Evolutionary conservation across 2,329 filamentous ascomycete species (phyloP).

Genomic region (Ceratocystis alfenasii): DNA sequence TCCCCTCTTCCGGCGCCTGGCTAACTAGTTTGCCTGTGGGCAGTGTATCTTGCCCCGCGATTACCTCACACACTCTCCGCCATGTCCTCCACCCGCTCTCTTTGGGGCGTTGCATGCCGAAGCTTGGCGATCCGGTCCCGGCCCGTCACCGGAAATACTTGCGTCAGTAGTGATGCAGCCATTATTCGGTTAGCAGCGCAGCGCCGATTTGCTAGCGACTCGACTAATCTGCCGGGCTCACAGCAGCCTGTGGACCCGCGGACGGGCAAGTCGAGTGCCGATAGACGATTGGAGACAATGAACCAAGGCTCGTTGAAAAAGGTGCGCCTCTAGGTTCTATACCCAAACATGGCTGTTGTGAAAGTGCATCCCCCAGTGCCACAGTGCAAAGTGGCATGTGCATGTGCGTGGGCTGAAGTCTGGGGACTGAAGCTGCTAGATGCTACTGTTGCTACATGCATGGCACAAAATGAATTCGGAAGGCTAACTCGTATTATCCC

Average conservation of each 20-base stretch:
- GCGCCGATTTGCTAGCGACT: constrained; percentile 27
- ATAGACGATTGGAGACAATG: constrained; percentile 29
- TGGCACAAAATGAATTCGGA: neutral
- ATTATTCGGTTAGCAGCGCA: constrained; percentile 26
- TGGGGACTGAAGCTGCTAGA: too few relatives aligned
- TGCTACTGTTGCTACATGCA: neutral
- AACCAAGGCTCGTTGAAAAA: constrained; percentile 24
- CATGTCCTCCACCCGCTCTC: constrained; percentile 46
- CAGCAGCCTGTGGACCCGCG: constrained; percentile 29
- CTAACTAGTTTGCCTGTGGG: neutral
- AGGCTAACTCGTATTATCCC: neutral
- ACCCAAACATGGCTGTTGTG: neutral
- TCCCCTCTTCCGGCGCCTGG: neutral
- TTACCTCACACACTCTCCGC: neutral
- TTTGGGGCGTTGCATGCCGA: constrained; percentile 35
- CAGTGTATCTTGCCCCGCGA: neutral
- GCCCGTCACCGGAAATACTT: constrained; percentile 24
- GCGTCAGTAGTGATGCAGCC: constrained; percentile 23
- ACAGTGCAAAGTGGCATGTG: too few relatives aligned
- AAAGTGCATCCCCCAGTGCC: neutral
- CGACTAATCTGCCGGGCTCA: constrained; percentile 14
- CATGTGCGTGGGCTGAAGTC: neutral
- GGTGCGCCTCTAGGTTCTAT: constrained; percentile 9
- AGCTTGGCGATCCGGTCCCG: constrained; percentile 33
- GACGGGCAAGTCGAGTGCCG: constrained; percentile 31